These are phyloP conservation scores for Diophrys sp. DNA, from an alignment of 73 alveolate genomes.

Conservation along the genomic window DNA sequence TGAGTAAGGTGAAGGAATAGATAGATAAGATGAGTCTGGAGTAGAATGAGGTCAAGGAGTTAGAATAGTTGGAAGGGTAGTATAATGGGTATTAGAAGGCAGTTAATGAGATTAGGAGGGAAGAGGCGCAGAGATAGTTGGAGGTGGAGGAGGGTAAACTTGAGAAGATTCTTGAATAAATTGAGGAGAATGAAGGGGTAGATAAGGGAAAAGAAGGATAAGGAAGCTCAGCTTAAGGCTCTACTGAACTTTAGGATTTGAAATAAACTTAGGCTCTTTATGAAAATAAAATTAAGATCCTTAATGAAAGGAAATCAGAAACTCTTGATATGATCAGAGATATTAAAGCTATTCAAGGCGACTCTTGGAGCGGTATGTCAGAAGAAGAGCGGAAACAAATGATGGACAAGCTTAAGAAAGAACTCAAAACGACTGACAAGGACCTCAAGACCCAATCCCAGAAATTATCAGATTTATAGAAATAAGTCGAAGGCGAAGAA, in stretches of 20 bases:
- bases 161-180: neutral
- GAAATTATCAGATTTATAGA: neutral
- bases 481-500: neutral
- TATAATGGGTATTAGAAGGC: neutral
- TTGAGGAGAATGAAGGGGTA: too few species aligned
- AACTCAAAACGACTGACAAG: neutral
- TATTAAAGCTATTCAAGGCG: too few species aligned
- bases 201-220: too few species aligned
- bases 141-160: neutral
- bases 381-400: too few species aligned
- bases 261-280: too few species aligned
- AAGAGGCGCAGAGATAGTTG: neutral
- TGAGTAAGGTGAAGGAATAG: neutral
- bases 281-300: too few species aligned
- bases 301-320: too few species aligned
- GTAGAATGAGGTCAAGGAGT: neutral
- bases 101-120: neutral
- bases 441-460: neutral
- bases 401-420: too few species aligned
- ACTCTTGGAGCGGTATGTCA: too few species aligned
- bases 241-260: neutral
- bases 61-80: neutral
- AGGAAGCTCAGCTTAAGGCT: neutral
- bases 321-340: too few species aligned
- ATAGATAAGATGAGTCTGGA: neutral